These are phyloP conservation scores for Helianthus tuberosus DNA, from an alignment of 129 eudicot genomes.

Conservation along the genomic window DNA sequence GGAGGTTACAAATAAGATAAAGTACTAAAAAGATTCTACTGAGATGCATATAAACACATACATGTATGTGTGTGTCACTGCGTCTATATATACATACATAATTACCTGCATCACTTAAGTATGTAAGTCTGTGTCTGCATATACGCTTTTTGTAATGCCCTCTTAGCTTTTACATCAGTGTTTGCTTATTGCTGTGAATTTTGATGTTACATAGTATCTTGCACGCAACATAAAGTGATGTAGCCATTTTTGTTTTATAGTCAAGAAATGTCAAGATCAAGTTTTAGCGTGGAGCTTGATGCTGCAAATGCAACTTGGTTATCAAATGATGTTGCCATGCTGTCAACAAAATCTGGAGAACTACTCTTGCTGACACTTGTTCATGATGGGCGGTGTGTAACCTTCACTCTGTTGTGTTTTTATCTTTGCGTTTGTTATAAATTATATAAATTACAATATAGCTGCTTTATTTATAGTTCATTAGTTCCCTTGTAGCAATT, in stretches of 20 bases:
- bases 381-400: constrained; percentile 91
- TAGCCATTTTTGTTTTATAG: constrained; percentile 35
- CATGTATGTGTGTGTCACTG: neutral
- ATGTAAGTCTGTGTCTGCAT: neutral
- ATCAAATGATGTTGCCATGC: constrained; percentile 88
- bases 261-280: constrained; percentile 85
- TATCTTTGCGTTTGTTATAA: constrained; percentile 11
- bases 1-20: neutral
- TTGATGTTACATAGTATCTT: constrained; percentile 4
- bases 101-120: neutral
- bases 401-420: constrained; percentile 16
- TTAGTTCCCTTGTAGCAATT: constrained; percentile 3
- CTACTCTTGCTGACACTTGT: constrained; percentile 80
- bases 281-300: constrained; percentile 90
- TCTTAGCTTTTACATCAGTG: constrained; percentile 6
- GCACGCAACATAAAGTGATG: constrained; percentile 16
- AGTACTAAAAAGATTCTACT: neutral
- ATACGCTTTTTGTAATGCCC: neutral
- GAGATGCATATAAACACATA: neutral
- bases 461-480: neutral
- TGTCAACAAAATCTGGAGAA: constrained; percentile 93
- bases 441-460: neutral
- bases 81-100: neutral
- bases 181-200: neutral
- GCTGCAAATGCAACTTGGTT: constrained; percentile 98